phyloP scores from a whole-genome alignment of 208 protist genomes.

The Novymonas esmeraldas region DNA sequence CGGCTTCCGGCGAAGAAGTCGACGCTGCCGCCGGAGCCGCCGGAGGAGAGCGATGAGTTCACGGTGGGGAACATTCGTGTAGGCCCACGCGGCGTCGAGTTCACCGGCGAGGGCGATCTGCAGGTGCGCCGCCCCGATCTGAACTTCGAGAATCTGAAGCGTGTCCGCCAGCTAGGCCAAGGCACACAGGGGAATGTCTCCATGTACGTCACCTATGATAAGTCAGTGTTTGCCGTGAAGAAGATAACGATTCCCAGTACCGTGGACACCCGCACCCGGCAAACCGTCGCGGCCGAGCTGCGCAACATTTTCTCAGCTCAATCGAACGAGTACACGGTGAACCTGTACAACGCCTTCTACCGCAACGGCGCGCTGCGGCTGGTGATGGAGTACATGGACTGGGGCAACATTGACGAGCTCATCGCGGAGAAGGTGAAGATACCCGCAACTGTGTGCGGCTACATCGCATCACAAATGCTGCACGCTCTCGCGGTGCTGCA shows the following conservation, averaged over 20 bases:
- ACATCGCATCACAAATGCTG: slow-evolving; percentile 80
- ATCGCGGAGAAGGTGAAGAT: slow-evolving; percentile 48
- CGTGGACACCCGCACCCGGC: slow-evolving; percentile 57
- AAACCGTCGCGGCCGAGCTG: slow-evolving; percentile 81
- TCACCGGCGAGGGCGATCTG: slow-evolving; percentile 75
- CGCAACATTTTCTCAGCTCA: slow-evolving; percentile 81
- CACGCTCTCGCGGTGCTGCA: slow-evolving; percentile 86
- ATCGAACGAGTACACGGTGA: slow-evolving; percentile 74
- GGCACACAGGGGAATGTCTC: slow-evolving; percentile 79
- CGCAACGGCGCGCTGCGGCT: slow-evolving; percentile 64
- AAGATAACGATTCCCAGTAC: slow-evolving; percentile 71
- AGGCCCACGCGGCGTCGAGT: slow-evolving; percentile 66
- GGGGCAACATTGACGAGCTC: slow-evolving; percentile 88
- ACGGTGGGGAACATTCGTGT: slow-evolving; percentile 82
- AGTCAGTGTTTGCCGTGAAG: slow-evolving; percentile 76
- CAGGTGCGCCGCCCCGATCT: slow-evolving; percentile 73
- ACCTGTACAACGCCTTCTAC: slow-evolving; percentile 88
- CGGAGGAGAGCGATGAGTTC: slow-evolving; percentile 63
- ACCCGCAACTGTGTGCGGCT: slow-evolving; percentile 60
- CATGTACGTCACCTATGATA: slow-evolving; percentile 64
- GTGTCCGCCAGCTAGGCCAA: slow-evolving; percentile 57
- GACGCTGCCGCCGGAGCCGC: slow-evolving; percentile 27
- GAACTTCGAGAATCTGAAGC: slow-evolving; percentile 58
- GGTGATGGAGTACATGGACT: slow-evolving; percentile 92
- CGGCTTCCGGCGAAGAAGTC: slow-evolving; percentile 59